Base-by-base conservation (phyloP, 371 early-diverging fungal species). In the Mucor piriformis region DNA sequence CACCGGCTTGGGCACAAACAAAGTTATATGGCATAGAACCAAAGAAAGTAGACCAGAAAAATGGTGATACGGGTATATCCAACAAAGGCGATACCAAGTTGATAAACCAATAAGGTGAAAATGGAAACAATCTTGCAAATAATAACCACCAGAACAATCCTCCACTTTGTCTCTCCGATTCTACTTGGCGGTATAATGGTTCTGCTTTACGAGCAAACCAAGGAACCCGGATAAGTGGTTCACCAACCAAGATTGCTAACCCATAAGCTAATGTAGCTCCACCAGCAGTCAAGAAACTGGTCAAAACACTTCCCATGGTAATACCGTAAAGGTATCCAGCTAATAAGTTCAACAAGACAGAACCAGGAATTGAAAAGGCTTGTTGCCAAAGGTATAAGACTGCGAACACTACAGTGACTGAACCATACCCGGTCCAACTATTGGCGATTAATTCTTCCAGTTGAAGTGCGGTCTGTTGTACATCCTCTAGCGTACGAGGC, bases 41-140 rank as follows among this genome's bases (percentile, higher is more conserved):
- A 25, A 77, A 63, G 50, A 80, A 72, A 3, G 76, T 75, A 0
- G 81, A 80, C 73, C 74, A 71, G 46, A 80, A 80, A 57, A 80
- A 80, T 5, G 81, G 77, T 12, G 57, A 32, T 20, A 75, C 69
- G 32, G 77, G 72, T n/a, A 80, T 66, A 42, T 67, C 70, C 10
- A 80, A 53, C 23, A 80, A 64, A 21, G 81, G 77, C 10, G 81
- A 74, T 12, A 70, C 59, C 74, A 80, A 67, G 48, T 80, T 80
- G 48, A 80, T 80, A 55, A 80, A 73, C 80, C 81, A 80, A 51
- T 80, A 80, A n/a, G 81, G 81, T 13, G 77, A 66, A 56, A 80
- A 77, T 13, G 81, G 81, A 35, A 80, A 80, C 10, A 80, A 43
- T 6, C 81, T 61, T 2, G 65, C 69, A 63, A 80, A 80, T 15